Percentiles rank a stretch among this genome's conserved stretches.
Evolutionary conservation across 768 basidiomycete species (phyloP).

Genomic region (Termitomyces sp.): DNA sequence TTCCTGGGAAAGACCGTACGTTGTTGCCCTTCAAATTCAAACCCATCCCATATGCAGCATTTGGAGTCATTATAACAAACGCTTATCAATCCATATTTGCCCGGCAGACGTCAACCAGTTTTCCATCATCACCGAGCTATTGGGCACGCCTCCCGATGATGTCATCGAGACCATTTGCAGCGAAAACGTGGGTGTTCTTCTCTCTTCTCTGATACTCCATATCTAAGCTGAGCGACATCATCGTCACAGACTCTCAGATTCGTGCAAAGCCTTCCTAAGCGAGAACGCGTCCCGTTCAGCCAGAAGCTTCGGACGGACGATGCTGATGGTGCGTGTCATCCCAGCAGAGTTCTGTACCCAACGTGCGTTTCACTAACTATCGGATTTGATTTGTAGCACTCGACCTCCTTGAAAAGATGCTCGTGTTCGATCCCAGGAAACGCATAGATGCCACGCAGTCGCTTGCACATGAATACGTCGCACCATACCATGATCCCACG

Average conservation of each 20-base stretch:
- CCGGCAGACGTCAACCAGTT: conserved; percentile 94
- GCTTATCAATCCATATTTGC: neutral
- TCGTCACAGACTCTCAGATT: conserved; percentile 85
- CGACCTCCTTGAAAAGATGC: conserved; percentile 96
- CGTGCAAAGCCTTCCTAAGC: conserved; percentile 96
- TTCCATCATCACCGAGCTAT: conserved; percentile 96
- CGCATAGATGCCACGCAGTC: conserved; percentile 91
- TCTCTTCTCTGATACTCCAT: conserved; percentile 13
- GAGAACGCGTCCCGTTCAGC: conserved; percentile 91
- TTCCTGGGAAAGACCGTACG: conserved; percentile 99
- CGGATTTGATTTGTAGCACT: conserved; percentile 49
- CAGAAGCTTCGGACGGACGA: conserved; percentile 90
- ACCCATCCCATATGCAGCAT: neutral
- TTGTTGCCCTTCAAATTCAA: conserved; percentile 19
- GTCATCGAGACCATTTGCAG: conserved; percentile 98
- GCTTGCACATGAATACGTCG: conserved; percentile 89
- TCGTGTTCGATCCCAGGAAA: conserved; percentile 97
- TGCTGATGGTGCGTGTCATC: conserved; percentile 58
- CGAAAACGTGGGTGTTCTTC: conserved; percentile 78
- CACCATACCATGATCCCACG: conserved; percentile 96
- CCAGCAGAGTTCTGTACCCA: neutral
- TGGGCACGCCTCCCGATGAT: conserved; percentile 99
- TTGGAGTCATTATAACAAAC: too few species aligned
- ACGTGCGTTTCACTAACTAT: neutral
- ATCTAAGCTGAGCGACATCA: neutral